Evolutionary conservation across 805 yeast species (phyloP).

Genomic region (Candida wancherniae): DNA sequence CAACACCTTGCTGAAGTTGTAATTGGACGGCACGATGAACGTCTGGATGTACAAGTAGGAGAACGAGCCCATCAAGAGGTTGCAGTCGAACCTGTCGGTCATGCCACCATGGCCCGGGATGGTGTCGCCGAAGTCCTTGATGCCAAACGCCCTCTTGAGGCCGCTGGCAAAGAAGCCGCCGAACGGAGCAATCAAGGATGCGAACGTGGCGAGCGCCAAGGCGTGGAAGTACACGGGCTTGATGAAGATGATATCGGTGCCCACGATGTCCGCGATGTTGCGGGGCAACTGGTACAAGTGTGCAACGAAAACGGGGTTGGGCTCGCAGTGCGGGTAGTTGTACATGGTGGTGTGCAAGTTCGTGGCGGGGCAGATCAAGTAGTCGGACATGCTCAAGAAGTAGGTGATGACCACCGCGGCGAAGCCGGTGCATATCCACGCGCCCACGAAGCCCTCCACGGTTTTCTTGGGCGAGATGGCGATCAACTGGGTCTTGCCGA

Average conservation of each 20-base stretch:
- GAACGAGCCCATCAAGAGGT: constrained; percentile 95
- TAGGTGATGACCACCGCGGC: constrained; percentile 66
- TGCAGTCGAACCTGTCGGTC: constrained; percentile 96
- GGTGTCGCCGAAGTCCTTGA: constrained; percentile 96
- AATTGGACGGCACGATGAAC: constrained; percentile 69
- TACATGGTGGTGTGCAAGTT: constrained; percentile 60
- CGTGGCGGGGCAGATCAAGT: constrained; percentile 83
- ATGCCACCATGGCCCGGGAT: constrained; percentile 99
- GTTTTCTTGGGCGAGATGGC: constrained; percentile 96
- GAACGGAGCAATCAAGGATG: constrained; percentile 95
- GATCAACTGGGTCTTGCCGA: constrained; percentile 88
- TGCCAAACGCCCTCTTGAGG: constrained; percentile 92
- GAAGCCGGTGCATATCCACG: constrained; percentile 88
- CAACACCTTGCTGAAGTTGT: constrained; percentile 68
- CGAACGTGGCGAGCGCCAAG: constrained; percentile 82
- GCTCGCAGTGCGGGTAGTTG: constrained; percentile 65
- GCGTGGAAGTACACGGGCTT: constrained; percentile 92
- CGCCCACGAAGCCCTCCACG: constrained; percentile 95
- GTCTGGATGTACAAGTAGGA: constrained; percentile 90
- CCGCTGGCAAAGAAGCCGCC: constrained; percentile 99
- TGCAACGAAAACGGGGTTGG: constrained; percentile 84
- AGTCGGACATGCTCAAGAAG: constrained; percentile 59
- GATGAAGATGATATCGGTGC: constrained; percentile 49
- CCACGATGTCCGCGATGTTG: constrained; percentile 47
- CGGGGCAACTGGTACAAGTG: constrained; percentile 75